These are phyloP conservation scores for Penicillium ucsense DNA, from an alignment of 495 filamentous ascomycete genomes.

Conservation along the genomic window DNA sequence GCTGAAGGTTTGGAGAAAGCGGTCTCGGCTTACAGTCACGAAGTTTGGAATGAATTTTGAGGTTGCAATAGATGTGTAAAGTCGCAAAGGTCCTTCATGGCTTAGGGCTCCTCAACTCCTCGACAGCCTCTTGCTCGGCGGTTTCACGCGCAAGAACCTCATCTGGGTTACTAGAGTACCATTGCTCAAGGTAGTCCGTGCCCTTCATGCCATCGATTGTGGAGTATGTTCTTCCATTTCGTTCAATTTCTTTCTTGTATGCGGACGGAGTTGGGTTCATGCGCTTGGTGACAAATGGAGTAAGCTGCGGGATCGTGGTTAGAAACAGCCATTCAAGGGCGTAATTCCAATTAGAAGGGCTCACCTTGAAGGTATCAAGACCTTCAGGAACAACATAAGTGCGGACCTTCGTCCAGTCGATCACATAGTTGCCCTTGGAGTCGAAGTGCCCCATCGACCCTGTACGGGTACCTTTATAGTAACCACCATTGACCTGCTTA, in stretches of 20 bases:
- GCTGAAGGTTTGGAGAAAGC: too few species aligned
- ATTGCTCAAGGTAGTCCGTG: constrained; percentile 31
- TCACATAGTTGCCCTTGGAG: constrained; percentile 70
- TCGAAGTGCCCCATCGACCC: constrained; percentile 83
- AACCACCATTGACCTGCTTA: constrained; percentile 85
- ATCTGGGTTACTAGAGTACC: constrained; percentile 26
- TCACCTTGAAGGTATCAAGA: constrained; percentile 61
- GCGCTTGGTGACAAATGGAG: constrained; percentile 69
- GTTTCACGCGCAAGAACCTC: constrained; percentile 24
- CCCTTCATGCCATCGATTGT: constrained; percentile 24
- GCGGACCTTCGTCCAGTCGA: constrained; percentile 79
- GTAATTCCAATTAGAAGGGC: not conserved
- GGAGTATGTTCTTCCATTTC: constrained; percentile 14
- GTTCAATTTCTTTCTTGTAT: constrained; percentile 26
- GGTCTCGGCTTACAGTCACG: not conserved
- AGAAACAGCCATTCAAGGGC: not conserved
- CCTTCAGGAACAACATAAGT: constrained; percentile 73
- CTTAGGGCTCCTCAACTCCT: not conserved
- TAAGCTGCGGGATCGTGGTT: constrained; percentile 46
- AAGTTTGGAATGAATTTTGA: not conserved
- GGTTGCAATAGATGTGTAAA: not conserved
- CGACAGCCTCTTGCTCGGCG: constrained; percentile 10
- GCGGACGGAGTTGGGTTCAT: constrained; percentile 36
- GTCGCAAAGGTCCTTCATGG: not conserved
- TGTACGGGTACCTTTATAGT: constrained; percentile 89